A percentile compares a stretch with the other conserved stretches of the same genome.
Evolutionary conservation across 2,329 filamentous ascomycete species (phyloP).

Genomic region (Xylariaceae sp.): DNA sequence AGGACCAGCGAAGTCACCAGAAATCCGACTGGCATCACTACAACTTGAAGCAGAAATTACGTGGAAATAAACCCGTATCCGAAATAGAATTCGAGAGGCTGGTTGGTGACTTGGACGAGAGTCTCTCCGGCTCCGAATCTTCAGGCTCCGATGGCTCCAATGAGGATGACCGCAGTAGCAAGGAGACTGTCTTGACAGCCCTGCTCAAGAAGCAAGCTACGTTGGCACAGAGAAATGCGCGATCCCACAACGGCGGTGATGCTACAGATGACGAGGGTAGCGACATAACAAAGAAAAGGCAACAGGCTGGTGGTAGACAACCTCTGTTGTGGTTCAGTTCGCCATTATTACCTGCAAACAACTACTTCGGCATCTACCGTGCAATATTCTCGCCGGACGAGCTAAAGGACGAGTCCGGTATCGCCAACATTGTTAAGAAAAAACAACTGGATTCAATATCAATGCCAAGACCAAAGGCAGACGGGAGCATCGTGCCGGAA

Average conservation of each 20-base stretch:
- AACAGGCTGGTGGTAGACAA: constrained; percentile 58
- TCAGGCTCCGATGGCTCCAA: constrained; percentile 62
- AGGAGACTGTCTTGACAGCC: constrained; percentile 68
- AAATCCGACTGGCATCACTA: constrained; percentile 91
- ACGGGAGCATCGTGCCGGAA: constrained; percentile 51
- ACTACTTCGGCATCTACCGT: constrained; percentile 80
- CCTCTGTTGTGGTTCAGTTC: constrained; percentile 85
- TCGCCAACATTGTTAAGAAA: constrained; percentile 64
- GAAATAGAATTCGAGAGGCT: constrained; percentile 85
- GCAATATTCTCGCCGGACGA: constrained; percentile 73
- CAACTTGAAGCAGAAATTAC: constrained; percentile 87
- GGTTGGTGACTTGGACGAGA: constrained; percentile 82
- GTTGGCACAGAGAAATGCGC: constrained; percentile 48
- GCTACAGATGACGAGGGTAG: constrained; percentile 53
- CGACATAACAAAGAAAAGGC: constrained; percentile 44
- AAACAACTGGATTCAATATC: constrained; percentile 70
- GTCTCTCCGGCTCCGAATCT: constrained; percentile 80
- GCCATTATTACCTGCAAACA: constrained; percentile 67
- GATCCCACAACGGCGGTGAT: constrained; percentile 36
- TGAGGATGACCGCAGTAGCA: constrained; percentile 42
- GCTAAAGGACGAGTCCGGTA: constrained; percentile 55
- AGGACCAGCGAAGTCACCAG: constrained; percentile 80
- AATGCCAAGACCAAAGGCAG: constrained; percentile 51
- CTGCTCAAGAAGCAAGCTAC: constrained; percentile 80
- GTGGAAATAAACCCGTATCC: constrained; percentile 65